phyloP scores from a whole-genome alignment of 495 filamentous ascomycete species.

The Aspergillus steynii region DNA sequence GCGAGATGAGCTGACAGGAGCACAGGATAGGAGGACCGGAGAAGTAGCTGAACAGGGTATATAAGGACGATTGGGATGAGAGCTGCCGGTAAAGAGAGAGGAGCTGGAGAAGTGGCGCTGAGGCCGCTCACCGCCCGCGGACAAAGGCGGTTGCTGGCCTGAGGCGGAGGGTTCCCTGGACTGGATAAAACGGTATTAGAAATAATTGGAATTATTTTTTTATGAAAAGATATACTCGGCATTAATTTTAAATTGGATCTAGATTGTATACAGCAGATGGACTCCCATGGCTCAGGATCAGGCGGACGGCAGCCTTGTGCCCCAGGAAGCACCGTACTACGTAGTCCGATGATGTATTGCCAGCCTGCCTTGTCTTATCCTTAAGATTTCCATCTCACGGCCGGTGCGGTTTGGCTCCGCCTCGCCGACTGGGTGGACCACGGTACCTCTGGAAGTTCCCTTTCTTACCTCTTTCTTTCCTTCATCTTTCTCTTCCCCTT shows the following conservation, averaged over 20 bases:
- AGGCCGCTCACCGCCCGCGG: not conserved
- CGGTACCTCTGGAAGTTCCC: not conserved
- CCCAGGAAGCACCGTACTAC: too few relatives aligned
- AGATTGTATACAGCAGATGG: too few relatives aligned
- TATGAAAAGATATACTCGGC: too few relatives aligned
- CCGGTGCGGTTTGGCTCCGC: not conserved
- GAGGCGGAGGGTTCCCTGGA: not conserved
- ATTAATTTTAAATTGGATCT: too few relatives aligned
- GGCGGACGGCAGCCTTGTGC: too few relatives aligned
- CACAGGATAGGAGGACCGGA: not conserved
- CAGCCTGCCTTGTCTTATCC: too few relatives aligned
- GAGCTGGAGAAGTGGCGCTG: not conserved
- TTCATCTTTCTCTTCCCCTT: slow-evolving; percentile 10
- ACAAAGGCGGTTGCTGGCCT: not conserved
- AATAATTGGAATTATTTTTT: too few relatives aligned
- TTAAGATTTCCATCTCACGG: not conserved
- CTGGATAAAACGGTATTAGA: too few relatives aligned
- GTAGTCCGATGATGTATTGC: too few relatives aligned
- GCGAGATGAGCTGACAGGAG: not conserved
- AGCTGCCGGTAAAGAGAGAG: not conserved
- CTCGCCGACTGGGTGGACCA: slow-evolving; percentile 7
- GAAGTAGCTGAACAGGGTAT: not conserved
- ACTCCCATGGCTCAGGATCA: too few relatives aligned
- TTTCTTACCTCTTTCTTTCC: slow-evolving; percentile 13
- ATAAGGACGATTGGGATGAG: not conserved